Conservation (phyloP, 148 eudicot genomes). For the Heliamphora exappendiculata region DNA sequence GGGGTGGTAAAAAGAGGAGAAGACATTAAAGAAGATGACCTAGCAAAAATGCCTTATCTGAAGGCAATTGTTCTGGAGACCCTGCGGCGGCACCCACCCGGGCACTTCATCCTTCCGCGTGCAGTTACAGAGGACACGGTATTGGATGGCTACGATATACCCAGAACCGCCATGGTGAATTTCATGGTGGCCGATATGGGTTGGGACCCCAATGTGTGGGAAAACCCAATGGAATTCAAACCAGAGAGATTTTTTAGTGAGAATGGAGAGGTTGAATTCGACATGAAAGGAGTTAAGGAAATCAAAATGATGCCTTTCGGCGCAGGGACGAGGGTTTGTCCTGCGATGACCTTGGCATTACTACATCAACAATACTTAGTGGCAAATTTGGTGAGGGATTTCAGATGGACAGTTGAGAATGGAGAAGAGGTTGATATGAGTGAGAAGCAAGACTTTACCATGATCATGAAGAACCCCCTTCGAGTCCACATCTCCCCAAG, state of each 20-base stretch:
- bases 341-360: slow-evolving; percentile 8
- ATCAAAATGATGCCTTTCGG: slow-evolving; percentile 24
- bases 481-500: neutral
- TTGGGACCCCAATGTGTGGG: slow-evolving; percentile 3
- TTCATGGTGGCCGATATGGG: neutral
- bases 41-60: neutral
- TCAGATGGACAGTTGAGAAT: neutral
- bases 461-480: slow-evolving; percentile 5
- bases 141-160: neutral
- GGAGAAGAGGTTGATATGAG: slow-evolving; percentile 3
- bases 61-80: slow-evolving; percentile 2
- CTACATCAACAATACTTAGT: slow-evolving; percentile 1
- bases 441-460: neutral
- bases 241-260: neutral
- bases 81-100: slow-evolving; percentile 1
- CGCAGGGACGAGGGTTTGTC: slow-evolving; percentile 21
- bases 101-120: neutral
- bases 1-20: neutral
- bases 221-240: neutral
- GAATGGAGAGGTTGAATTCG: slow-evolving; percentile 3
- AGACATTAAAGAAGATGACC: neutral
- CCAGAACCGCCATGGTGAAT: neutral
- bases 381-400: slow-evolving; percentile 2
- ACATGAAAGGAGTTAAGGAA: slow-evolving; percentile 12
- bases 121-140: neutral